These are phyloP conservation scores for Cyberlindnera galapagoensis DNA, from an alignment of 805 yeast genomes.

Conservation along the genomic window DNA sequence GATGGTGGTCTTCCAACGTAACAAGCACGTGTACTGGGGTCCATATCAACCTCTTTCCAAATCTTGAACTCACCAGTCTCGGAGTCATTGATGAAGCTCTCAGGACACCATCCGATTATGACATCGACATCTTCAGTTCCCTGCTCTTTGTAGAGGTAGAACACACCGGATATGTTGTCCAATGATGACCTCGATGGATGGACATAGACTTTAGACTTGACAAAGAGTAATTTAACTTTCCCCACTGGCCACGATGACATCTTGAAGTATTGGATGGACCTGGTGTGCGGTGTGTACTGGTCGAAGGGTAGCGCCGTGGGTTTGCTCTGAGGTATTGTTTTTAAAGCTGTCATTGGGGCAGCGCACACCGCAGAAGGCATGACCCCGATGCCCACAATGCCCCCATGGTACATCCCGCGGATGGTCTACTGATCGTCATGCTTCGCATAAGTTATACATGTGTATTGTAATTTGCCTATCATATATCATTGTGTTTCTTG, in stretches of 20 bases:
- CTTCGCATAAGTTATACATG: no score
- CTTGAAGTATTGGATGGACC: no score
- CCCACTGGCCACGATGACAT: conserved; percentile 20
- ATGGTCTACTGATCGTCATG: no score
- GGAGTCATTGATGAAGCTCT: conserved; percentile 21
- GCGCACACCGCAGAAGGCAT: no score
- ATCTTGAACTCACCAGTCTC: conserved; percentile 36
- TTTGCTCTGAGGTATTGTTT: no score
- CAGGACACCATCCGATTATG: conserved; percentile 66
- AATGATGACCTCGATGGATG: conserved; percentile 71
- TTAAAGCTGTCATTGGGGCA: no score
- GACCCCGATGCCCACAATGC: no score
- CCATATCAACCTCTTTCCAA: conserved; percentile 46
- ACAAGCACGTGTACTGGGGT: conserved; percentile 10
- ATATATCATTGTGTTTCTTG: no score
- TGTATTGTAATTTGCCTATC: no score
- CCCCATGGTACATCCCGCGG: no score
- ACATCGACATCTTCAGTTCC: conserved; percentile 46
- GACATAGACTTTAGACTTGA: conserved; percentile 68
- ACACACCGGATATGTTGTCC: conserved; percentile 77
- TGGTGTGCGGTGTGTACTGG: no score
- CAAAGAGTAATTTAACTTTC: conserved; percentile 26
- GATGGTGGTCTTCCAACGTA: conserved; percentile 46
- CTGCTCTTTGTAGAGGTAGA: conserved; percentile 55
- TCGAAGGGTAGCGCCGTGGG: no score